A percentile compares a stretch with the other conserved stretches of the same genome.
Conservation (phyloP, 192 early-diverging fungal genomes). For the Allomyces arbusculus region DNA sequence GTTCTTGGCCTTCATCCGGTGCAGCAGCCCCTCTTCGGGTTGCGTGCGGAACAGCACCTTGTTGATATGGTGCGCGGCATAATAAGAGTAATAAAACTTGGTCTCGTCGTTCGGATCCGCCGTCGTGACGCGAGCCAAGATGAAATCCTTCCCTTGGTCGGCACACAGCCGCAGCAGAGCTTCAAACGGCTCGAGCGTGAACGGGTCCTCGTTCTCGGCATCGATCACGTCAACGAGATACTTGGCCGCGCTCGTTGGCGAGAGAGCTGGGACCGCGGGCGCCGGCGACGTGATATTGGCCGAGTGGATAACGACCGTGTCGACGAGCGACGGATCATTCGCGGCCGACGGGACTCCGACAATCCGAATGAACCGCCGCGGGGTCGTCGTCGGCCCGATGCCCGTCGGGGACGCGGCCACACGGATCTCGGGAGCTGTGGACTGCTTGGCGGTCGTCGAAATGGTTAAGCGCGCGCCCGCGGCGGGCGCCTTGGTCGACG, state of each 20-base stretch:
- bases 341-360: not conserved
- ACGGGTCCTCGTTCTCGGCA: constrained; percentile 45
- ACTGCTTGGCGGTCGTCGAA: too few relatives aligned
- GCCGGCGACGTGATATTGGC: not conserved
- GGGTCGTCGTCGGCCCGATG: too few relatives aligned
- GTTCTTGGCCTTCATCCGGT: constrained; percentile 55
- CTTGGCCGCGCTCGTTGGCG: not conserved
- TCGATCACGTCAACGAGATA: constrained; percentile 31
- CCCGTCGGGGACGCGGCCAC: too few relatives aligned
- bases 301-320: not conserved
- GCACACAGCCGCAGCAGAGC: constrained; percentile 31
- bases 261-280: not conserved
- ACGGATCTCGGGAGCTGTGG: too few relatives aligned
- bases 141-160: constrained; percentile 39
- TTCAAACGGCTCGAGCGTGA: constrained; percentile 45
- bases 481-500: too few relatives aligned
- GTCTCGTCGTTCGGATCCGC: constrained; percentile 31
- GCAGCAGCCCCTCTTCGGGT: constrained; percentile 49
- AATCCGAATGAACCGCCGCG: not conserved
- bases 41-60: constrained; percentile 55
- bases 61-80: constrained; percentile 53
- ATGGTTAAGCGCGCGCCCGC: too few relatives aligned
- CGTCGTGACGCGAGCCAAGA: constrained; percentile 44
- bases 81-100: constrained; percentile 42
- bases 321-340: not conserved